phyloP scores from a whole-genome alignment of 208 protist genomes.

The Leishmania martiniquensis region DNA sequence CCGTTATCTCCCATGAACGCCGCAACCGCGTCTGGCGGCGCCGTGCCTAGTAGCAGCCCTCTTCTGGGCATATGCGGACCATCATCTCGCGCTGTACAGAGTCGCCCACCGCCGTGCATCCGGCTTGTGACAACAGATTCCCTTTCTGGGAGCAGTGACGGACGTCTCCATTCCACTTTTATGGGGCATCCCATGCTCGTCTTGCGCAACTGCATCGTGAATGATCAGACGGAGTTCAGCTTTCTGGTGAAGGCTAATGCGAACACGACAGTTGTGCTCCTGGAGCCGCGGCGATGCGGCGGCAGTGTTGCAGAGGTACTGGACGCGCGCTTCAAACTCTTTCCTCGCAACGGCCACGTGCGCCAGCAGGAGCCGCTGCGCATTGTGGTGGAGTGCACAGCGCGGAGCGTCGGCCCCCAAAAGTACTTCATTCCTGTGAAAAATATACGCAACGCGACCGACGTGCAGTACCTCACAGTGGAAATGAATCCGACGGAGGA shows the following conservation, averaged over 20 bases:
- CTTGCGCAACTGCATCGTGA: conserved; percentile 71
- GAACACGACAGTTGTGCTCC: conserved; percentile 72
- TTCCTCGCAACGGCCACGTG: conserved; percentile 68
- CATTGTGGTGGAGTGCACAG: conserved; percentile 82
- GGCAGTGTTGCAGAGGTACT: conserved; percentile 39
- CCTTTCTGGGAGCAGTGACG: neutral
- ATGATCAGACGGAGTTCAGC: conserved; percentile 75
- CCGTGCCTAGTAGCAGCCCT: neutral
- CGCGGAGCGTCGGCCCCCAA: conserved; percentile 72
- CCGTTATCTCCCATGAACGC: neutral
- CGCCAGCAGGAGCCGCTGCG: conserved; percentile 46
- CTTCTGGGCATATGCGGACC: neutral
- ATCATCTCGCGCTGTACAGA: conserved; percentile 10
- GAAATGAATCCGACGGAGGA: conserved; percentile 78
- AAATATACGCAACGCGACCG: conserved; percentile 64
- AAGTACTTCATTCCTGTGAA: conserved; percentile 87
- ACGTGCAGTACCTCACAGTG: conserved; percentile 77
- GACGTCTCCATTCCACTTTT: conserved; percentile 39
- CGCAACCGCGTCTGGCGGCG: neutral
- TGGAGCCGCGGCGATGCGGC: conserved; percentile 72
- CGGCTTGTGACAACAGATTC: conserved; percentile 10
- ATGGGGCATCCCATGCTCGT: conserved; percentile 73
- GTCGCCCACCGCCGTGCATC: conserved; percentile 15
- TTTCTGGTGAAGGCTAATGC: conserved; percentile 55
- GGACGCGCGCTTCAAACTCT: conserved; percentile 84